phyloP scores from a whole-genome alignment of 2,329 filamentous ascomycete genomes.

The Dactylella cylindrospora region DNA sequence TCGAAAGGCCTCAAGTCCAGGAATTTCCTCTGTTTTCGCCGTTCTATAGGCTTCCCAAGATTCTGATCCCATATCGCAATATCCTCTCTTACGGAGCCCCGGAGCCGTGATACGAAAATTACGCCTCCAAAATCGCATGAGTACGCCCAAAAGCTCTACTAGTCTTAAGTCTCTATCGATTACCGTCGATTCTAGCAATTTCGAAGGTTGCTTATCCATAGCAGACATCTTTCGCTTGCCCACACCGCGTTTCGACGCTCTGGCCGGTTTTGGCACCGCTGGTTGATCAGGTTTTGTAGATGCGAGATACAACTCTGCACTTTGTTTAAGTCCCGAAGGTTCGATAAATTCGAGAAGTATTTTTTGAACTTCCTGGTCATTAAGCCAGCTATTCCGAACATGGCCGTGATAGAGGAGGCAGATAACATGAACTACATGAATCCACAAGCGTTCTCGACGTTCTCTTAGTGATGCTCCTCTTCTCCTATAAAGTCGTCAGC shows the following conservation, averaged over 20 bases:
- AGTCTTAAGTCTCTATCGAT: constrained; percentile 56
- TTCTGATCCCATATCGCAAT: constrained; percentile 52
- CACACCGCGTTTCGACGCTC: constrained; percentile 51
- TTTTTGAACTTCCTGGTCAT: constrained; percentile 72
- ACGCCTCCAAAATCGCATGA: constrained; percentile 87
- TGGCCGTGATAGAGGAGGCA: constrained; percentile 87
- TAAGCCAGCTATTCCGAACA: constrained; percentile 78
- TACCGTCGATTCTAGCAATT: constrained; percentile 68
- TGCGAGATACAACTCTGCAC: constrained; percentile 67
- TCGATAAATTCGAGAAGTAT: constrained; percentile 74
- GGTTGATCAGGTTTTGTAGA: constrained; percentile 10
- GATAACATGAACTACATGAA: constrained; percentile 87
- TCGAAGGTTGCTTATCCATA: constrained; percentile 53
- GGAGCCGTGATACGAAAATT: constrained; percentile 75
- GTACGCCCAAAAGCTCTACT: constrained; percentile 70
- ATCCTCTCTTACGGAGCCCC: constrained; percentile 83
- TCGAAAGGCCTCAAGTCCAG: constrained; percentile 52
- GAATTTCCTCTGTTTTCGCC: constrained; percentile 66
- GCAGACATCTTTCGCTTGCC: constrained; percentile 49
- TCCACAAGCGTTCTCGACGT: constrained; percentile 71
- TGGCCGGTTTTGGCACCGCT: constrained; percentile 50
- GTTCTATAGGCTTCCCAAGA: constrained; percentile 1
- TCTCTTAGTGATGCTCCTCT: constrained; percentile 86
- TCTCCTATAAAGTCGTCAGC: constrained; percentile 55
- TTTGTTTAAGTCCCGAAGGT: constrained; percentile 67